Evolutionary conservation across 176 grass and related monocot genomes (phyloP).

Genomic region (Raddia guianensis): DNA sequence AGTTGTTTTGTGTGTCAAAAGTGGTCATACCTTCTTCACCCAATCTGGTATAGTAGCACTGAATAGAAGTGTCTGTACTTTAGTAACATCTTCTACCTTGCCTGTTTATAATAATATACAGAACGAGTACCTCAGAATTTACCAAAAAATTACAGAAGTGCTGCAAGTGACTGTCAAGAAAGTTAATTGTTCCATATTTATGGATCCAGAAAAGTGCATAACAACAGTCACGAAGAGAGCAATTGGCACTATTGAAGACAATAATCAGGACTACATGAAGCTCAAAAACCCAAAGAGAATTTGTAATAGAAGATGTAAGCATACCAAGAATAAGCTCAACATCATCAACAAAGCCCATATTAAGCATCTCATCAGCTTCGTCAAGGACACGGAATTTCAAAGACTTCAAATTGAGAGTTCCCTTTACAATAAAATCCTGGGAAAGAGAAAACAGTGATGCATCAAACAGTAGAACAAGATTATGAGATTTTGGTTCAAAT

Average conservation of each 20-base stretch:
- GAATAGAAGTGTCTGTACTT: slow-evolving; percentile 98
- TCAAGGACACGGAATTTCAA: slow-evolving; percentile 97
- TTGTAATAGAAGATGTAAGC: neutral
- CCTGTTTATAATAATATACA: slow-evolving; percentile 52
- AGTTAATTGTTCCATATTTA: neutral
- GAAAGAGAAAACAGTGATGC: slow-evolving; percentile 3
- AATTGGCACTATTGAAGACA: neutral
- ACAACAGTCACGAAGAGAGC: neutral
- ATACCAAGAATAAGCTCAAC: slow-evolving; percentile 98
- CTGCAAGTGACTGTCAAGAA: neutral
- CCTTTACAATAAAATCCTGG: slow-evolving; percentile 81
- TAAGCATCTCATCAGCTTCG: slow-evolving; percentile 99
- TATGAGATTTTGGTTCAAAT: neutral
- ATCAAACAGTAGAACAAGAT: slow-evolving; percentile 3
- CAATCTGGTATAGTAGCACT: slow-evolving; percentile 93
- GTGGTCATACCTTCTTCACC: slow-evolving; percentile 73
- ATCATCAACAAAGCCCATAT: slow-evolving; percentile 97
- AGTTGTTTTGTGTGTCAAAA: neutral
- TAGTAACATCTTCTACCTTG: slow-evolving; percentile 85
- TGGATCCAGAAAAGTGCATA: neutral
- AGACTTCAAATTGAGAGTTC: slow-evolving; percentile 64
- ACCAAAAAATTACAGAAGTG: neutral
- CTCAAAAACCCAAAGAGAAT: neutral
- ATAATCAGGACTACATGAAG: neutral
- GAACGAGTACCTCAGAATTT: slow-evolving; percentile 11